These are phyloP conservation scores for Leccinum ochraceum DNA, from an alignment of 768 basidiomycete species.

Conservation along the genomic window DNA sequence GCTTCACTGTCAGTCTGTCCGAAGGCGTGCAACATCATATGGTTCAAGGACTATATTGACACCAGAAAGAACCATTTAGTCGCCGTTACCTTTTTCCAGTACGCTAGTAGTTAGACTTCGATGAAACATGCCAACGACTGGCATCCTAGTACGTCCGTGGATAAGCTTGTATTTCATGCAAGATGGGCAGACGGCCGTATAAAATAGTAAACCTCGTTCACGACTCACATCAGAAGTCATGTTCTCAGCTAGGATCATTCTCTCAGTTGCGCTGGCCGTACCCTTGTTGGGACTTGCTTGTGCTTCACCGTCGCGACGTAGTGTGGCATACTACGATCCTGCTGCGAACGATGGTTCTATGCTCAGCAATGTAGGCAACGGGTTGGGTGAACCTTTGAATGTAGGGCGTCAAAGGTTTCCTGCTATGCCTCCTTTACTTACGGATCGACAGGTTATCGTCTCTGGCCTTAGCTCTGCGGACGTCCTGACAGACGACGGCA, in stretches of 20 bases:
- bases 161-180: neutral
- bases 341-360: conserved; percentile 42
- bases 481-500: conserved; percentile 55
- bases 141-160: neutral
- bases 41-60: neutral
- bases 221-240: neutral
- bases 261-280: neutral
- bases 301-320: conserved; percentile 2
- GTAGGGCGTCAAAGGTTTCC: conserved; percentile 18
- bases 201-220: neutral
- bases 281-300: conserved; percentile 6
- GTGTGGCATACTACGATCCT: conserved; percentile 38
- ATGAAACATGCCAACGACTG: neutral
- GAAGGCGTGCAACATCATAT: neutral
- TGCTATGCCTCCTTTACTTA: neutral
- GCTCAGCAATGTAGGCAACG: conserved; percentile 42
- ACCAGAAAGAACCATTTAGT: neutral
- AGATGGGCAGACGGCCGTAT: neutral
- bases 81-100: neutral
- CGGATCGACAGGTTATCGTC: conserved; percentile 51
- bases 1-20: too few relatives aligned
- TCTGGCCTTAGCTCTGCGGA: conserved; percentile 59
- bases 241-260: neutral
- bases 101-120: neutral
- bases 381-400: conserved; percentile 46